Evolutionary conservation across 495 filamentous ascomycete genomes (phyloP), one percentile per base, ranked within the genome.

Genomic region (Penicillium silybi): DNA sequence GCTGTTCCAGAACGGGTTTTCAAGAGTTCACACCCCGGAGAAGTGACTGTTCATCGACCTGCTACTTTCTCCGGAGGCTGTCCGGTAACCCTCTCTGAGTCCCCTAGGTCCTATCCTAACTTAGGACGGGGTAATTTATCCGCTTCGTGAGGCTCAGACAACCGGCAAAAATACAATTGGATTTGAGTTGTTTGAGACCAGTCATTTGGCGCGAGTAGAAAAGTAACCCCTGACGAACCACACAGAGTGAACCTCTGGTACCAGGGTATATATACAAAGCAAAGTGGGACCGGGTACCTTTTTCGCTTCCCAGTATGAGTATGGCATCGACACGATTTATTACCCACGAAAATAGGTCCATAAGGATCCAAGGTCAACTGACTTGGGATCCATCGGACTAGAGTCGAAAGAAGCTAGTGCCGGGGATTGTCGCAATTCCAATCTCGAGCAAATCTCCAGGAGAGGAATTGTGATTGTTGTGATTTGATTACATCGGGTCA

Each of bases 401-500:
- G 41, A 19, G 20, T 20, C 7, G 22, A 26, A 44, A 29, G 32
- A 15, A 41, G 35, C 32, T 48, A 48, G 48, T 23, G 48, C 26
- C 40, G 32, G 29, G 26, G 48, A 50, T 50, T 50, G 25, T 41
- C 48, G 48, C 25, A 35, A 38, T 47, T 25, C 45, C 45, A 39
- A 47, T 39, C 45, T 47, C 29, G 29, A 32, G 29, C 29, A 32
- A 13, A 13, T 32, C 29, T 32, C 10, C 29, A 32, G 8, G 4
- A 32, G 3, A 32, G 29, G 29, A 32, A 29, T 52, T 47, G 47
- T 52, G 52, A 44, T 59, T 52, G 52, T 57, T 58, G 52, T 61
- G 57, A 57, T 61, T 57, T 59, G 38, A 57, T 63, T 63, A 49
- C 54, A 57, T 58, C 57, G 53, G 35, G 48, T 13, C 46, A 58